Evolutionary conservation across 495 filamentous ascomycete species (phyloP), one percentile per base, ranked within the genome.

Genomic region (Beverwykella pulmonaria): DNA sequence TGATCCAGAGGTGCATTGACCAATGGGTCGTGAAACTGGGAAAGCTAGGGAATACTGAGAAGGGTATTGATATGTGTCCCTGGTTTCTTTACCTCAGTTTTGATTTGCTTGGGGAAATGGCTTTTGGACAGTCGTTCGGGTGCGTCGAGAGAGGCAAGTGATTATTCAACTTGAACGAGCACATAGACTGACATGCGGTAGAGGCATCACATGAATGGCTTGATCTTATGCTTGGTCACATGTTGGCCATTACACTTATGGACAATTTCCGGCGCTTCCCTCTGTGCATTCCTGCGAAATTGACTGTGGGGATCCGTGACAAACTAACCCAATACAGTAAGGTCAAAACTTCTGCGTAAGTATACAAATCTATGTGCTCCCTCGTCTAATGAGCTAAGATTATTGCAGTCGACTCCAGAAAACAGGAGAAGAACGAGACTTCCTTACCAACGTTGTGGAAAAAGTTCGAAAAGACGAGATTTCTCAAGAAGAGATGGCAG

Each of bases 41-140:
- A 23, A 48, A 48, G 44, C 22, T 48, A 3, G 44, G 44, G 15
- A 17, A 17, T 5, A 4, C 17, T 4, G 15, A 48, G 15, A 23
- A 48, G 5, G 44, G 44, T 19, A 48, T 48, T 48, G 22, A 48
- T 48, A 48, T 48, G 44, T 4, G 5, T 17, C 5, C 8, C 5
- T 54, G 50, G 55, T 59, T 36, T 23, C 15, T 26, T n/a, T 59
- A 32, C 15, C 4, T 59, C 6, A 44, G 20, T 29, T 59, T 59
- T 27, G 55, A 59, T 23, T 6, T 59, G 12, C 8, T 59, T 46
- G 55, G 55, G 15, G 55, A 59, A 17, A 23, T 59, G 29, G 25
- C 55, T 15, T 36, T 59, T 44, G 55, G 55, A 6, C 27, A 59
- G 55, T 59, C 55, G 49, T 59, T 59, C 23, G 55, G 55, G 14